Conservation (phyloP, 2,329 filamentous ascomycete species). For the Penicillium sp. region DNA sequence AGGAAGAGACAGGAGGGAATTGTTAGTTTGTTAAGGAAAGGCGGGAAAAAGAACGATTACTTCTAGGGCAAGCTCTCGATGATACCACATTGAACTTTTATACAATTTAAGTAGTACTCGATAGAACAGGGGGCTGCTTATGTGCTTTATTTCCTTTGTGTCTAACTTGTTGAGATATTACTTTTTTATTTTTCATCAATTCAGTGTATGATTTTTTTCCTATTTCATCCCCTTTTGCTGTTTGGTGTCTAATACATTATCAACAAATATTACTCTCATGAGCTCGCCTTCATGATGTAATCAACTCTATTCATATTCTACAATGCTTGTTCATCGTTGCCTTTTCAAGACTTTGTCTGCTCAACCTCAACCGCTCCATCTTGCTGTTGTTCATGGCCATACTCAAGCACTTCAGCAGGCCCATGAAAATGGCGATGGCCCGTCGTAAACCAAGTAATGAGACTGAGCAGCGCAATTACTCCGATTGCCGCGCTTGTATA, state of each 20-base stretch:
- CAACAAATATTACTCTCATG: background rate
- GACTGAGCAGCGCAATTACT: constrained; percentile 49
- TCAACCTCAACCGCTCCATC: background rate
- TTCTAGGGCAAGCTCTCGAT: background rate
- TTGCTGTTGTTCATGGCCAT: background rate
- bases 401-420: constrained; percentile 25
- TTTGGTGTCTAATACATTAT: background rate
- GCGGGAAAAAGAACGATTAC: background rate
- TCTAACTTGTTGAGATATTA: background rate
- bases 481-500: constrained; percentile 55
- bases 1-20: background rate
- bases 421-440: constrained; percentile 50
- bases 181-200: background rate
- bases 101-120: background rate
- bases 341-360: constrained; percentile 1
- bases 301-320: background rate
- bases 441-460: constrained; percentile 51
- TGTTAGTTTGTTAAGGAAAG: background rate
- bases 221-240: background rate
- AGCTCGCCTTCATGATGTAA: background rate
- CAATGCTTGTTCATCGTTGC: background rate
- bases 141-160: background rate
- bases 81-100: background rate
- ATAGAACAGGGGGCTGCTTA: background rate
- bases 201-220: background rate